Conservation (phyloP, 2,329 filamentous ascomycete species). For the Lecanicillium sp. region DNA sequence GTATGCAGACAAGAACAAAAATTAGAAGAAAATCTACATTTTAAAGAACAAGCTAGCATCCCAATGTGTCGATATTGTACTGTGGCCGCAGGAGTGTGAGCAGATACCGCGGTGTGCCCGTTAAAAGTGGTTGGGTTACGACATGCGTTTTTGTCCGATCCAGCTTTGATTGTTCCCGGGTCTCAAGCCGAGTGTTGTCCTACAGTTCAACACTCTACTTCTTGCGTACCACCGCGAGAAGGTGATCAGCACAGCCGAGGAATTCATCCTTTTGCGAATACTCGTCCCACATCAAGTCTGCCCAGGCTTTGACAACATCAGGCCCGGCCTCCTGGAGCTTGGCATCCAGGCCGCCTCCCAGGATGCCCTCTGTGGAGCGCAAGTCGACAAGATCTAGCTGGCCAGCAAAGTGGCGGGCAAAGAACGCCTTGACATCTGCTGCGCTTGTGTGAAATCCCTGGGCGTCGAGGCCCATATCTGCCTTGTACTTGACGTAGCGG, state of each 20-base stretch:
- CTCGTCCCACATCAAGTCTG: constrained; percentile 5
- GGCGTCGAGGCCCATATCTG: not conserved
- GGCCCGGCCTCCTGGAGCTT: constrained; percentile 5
- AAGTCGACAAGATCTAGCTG: constrained; percentile 8
- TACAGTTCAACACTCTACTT: no score
- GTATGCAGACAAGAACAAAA: constrained; percentile 8
- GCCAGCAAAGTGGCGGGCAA: constrained; percentile 6
- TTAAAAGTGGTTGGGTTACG: no score
- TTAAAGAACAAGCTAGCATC: not conserved
- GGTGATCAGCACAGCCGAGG: constrained; percentile 9
- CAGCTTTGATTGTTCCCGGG: no score
- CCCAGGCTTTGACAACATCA: constrained; percentile 6
- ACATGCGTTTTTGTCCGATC: no score
- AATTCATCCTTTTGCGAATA: constrained; percentile 9
- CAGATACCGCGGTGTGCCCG: no score
- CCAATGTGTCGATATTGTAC: no score
- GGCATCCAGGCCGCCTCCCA: constrained; percentile 10
- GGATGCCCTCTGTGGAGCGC: constrained; percentile 10
- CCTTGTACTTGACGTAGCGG: constrained; percentile 6
- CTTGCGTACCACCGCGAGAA: constrained; percentile 5
- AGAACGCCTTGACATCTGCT: constrained; percentile 4
- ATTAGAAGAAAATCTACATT: constrained; percentile 7
- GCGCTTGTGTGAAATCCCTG: constrained; percentile 7
- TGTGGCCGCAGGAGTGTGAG: no score
- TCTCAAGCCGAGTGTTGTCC: no score